Evolutionary conservation across 106 monocot genomes (phyloP).

Genomic region (Cymbidium sinense): DNA sequence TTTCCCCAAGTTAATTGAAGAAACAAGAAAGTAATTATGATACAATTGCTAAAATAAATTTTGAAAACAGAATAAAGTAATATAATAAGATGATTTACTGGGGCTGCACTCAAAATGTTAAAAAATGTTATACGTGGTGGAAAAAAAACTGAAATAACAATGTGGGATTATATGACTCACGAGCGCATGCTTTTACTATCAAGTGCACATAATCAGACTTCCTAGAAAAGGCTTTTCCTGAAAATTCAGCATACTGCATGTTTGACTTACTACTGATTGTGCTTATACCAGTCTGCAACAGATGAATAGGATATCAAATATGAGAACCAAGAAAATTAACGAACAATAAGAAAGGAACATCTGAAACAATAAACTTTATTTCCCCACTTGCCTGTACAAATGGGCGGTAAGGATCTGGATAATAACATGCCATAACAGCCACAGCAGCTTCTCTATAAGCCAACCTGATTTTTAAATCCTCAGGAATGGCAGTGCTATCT

Average conservation of each 20-base stretch:
- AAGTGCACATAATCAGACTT: slow-evolving; percentile 72
- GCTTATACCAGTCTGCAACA: slow-evolving; percentile 64
- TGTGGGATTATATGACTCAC: slow-evolving; percentile 31
- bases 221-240: slow-evolving; percentile 57
- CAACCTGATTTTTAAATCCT: slow-evolving; percentile 70
- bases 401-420: slow-evolving; percentile 52
- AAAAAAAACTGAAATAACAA: not conserved
- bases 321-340: not conserved
- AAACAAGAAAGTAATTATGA: not conserved
- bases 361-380: not conserved
- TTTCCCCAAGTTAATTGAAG: not conserved
- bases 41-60: not conserved
- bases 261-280: slow-evolving; percentile 64
- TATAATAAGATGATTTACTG: too few relatives aligned
- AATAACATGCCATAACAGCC: slow-evolving; percentile 68
- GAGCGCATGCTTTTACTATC: slow-evolving; percentile 72
- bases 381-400: slow-evolving; percentile 42
- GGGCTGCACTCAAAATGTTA: not conserved
- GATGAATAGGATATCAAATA: slow-evolving; percentile 5
- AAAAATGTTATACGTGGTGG: not conserved
- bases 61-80: not conserved
- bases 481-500: slow-evolving; percentile 59
- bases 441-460: slow-evolving; percentile 80
- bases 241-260: slow-evolving; percentile 68
- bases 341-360: not conserved